phyloP scores from a whole-genome alignment of 441 rosid genomes.

The Kokia cookei region DNA sequence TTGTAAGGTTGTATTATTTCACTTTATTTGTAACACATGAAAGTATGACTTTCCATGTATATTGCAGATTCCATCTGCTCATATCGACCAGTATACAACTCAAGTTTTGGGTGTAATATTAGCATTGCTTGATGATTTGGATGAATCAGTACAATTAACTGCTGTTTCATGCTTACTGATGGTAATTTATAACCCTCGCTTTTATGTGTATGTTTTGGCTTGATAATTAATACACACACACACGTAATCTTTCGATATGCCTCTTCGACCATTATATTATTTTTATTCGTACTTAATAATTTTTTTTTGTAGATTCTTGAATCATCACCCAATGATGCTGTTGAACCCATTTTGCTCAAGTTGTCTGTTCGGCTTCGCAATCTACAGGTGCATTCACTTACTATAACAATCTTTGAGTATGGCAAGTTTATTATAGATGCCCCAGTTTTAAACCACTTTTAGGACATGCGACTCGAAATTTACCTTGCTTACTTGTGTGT shows the following conservation, averaged over 20 bases:
- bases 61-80: constrained; percentile 80
- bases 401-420: neutral
- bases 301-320: constrained; percentile 57
- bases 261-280: neutral
- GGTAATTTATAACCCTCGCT: constrained; percentile 31
- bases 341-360: constrained; percentile 80
- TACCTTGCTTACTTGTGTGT: neutral
- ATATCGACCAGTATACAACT: constrained; percentile 70
- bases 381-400: constrained; percentile 56
- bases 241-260: constrained; percentile 7
- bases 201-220: neutral
- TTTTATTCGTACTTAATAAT: neutral
- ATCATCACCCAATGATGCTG: constrained; percentile 77
- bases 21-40: neutral
- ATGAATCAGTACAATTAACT: constrained; percentile 89
- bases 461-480: neutral
- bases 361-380: constrained; percentile 87
- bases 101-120: constrained; percentile 86
- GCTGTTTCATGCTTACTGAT: constrained; percentile 85
- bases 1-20: neutral
- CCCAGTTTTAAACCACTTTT: neutral
- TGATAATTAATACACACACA: neutral
- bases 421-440: neutral
- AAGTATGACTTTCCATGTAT: constrained; percentile 7
- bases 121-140: constrained; percentile 88